Evolutionary conservation across 2,329 filamentous ascomycete genomes (phyloP), one percentile per base, ranked within the genome.

Genomic region (Elsinoe arachidis): DNA sequence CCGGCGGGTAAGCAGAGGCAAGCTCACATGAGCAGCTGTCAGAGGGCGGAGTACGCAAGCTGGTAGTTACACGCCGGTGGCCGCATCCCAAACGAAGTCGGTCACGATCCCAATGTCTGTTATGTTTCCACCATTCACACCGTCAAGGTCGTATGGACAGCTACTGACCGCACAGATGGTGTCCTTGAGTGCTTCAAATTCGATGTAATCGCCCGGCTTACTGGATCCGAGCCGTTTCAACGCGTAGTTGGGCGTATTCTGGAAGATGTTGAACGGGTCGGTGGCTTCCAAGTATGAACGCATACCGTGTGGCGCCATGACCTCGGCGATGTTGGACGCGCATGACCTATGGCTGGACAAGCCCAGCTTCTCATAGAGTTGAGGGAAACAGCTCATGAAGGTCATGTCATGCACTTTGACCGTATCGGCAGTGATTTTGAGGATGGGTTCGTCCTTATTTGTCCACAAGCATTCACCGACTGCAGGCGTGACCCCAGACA

Each of bases 251-350:
- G 71, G 70, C 43, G 71, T 72, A 59, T 72, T 73, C 60, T 73
- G 71, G 57, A 73, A 73, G 56, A 71, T 63, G 63, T 73, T 73
- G 62, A 72, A 73, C 12, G 71, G 71, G 57, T 72, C 68, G 11
- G 68, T 67, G 7, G 69, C 65, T 30, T 72, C 68, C 23, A 72
- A 61, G 43, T 64, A 63, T 51, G 64, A 63, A 33, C 60, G 58
- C 67, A 72, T 70, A 6, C 71, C 71, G 52, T 64, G 68, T 6
- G 63, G 61, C 54, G 62, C 52, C 69, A 73, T 71, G 12, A 66
- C 71, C 58, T 72, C 70, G 1, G 68, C 67, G 43, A 73, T 69
- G 59, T 73, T 73, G 54, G 64, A 60, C 12, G 70, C 69, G 56
- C 72, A 74, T 53, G 64, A 68, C 12, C 71, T 60, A 61, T 74